phyloP scores from a whole-genome alignment of 108 stramenopile species.

The Chaetoceros tenuissimus region DNA sequence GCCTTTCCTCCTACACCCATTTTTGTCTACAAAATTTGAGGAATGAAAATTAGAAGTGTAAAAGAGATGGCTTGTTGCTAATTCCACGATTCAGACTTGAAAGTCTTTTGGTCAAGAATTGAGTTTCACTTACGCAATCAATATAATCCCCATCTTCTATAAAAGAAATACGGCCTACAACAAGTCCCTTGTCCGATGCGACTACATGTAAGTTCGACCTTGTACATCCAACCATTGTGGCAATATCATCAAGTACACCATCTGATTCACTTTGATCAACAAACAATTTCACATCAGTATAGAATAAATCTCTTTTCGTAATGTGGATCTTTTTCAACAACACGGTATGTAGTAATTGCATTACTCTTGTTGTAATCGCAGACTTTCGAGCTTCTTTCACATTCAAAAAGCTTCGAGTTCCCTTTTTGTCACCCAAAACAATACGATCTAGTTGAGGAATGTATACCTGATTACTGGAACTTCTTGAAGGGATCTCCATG shows the following conservation, averaged over 20 bases:
- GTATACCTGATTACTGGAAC: constrained; percentile 87
- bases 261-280: constrained; percentile 90
- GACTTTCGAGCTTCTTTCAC: constrained; percentile 87
- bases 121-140: constrained; percentile 77
- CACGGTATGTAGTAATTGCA: constrained; percentile 92
- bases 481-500: constrained; percentile 73
- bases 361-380: constrained; percentile 89
- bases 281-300: constrained; percentile 98
- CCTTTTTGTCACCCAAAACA: constrained; percentile 64
- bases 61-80: background rate
- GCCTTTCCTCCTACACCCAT: constrained; percentile 97
- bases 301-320: constrained; percentile 98
- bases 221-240: constrained; percentile 94
- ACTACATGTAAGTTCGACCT: constrained; percentile 94
- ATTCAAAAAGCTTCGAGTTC: constrained; percentile 60
- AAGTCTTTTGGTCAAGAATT: background rate
- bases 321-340: constrained; percentile 90
- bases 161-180: constrained; percentile 86
- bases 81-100: background rate
- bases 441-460: constrained; percentile 86
- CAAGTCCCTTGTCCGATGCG: constrained; percentile 94
- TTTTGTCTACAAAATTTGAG: constrained; percentile 13
- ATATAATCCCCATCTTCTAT: constrained; percentile 94
- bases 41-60: background rate
- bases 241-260: constrained; percentile 92